Evolutionary conservation across 2,329 filamentous ascomycete species (phyloP).

Genomic region (Scedosporium aurantiacum): DNA sequence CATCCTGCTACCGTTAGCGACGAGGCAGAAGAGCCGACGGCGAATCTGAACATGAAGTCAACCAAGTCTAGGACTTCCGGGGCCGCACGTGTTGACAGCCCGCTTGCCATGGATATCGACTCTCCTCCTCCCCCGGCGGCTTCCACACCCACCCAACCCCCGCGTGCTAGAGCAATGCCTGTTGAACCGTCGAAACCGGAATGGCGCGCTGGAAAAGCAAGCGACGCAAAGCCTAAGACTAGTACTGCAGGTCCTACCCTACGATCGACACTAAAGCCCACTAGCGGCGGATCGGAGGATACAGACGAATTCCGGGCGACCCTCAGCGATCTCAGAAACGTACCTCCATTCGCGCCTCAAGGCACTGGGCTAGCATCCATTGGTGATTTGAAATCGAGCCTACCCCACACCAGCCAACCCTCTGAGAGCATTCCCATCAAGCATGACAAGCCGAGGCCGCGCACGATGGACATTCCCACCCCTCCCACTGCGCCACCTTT

Average conservation of each 20-base stretch:
- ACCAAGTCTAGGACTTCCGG: not conserved
- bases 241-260: too few species aligned
- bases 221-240: slow-evolving; percentile 16
- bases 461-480: slow-evolving; percentile 30
- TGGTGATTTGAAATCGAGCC: slow-evolving; percentile 40
- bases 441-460: slow-evolving; percentile 19
- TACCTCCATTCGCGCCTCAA: slow-evolving; percentile 41
- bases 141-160: slow-evolving; percentile 11
- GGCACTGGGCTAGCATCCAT: slow-evolving; percentile 41
- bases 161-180: slow-evolving; percentile 37
- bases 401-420: slow-evolving; percentile 45
- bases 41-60: not conserved
- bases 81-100: slow-evolving; percentile 26
- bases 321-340: slow-evolving; percentile 44
- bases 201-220: slow-evolving; percentile 43
- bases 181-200: slow-evolving; percentile 49
- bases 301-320: slow-evolving; percentile 42
- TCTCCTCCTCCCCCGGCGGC: slow-evolving; percentile 24
- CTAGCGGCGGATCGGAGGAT: slow-evolving; percentile 41
- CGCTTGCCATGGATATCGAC: slow-evolving; percentile 57
- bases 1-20: slow-evolving; percentile 36
- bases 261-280: slow-evolving; percentile 17
- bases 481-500: slow-evolving; percentile 38
- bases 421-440: slow-evolving; percentile 29
- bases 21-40: slow-evolving; percentile 21